phyloP scores from a whole-genome alignment of 2,329 filamentous ascomycete species.

The Chrysosphaeria jannelii region DNA sequence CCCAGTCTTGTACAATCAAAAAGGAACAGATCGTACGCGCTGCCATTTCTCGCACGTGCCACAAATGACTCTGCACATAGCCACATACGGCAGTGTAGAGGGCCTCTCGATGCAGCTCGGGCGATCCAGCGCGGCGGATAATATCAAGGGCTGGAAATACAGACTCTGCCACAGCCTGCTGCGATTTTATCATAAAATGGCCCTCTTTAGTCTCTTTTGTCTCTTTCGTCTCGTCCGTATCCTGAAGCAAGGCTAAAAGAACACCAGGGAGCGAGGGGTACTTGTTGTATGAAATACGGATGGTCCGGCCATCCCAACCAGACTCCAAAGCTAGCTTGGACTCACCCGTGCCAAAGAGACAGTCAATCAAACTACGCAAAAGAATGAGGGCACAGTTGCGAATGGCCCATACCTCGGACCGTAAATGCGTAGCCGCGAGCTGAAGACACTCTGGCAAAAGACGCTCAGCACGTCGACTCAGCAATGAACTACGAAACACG shows the following conservation, averaged over 20 bases:
- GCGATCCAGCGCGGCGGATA: constrained; percentile 38
- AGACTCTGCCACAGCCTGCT: constrained; percentile 24
- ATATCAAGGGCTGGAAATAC: constrained; percentile 68
- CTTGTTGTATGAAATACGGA: constrained; percentile 37
- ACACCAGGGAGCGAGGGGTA: constrained; percentile 34
- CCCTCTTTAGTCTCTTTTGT: too few species aligned
- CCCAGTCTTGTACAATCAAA: constrained; percentile 20
- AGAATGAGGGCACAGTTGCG: constrained; percentile 81
- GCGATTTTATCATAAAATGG: constrained; percentile 7
- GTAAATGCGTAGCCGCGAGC: constrained; percentile 53
- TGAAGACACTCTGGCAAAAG: constrained; percentile 46
- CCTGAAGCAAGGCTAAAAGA: constrained; percentile 27
- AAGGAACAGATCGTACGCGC: constrained; percentile 41
- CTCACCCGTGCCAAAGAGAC: constrained; percentile 45
- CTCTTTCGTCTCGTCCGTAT: constrained; percentile 6
- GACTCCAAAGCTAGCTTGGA: constrained; percentile 30
- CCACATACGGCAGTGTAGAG: constrained; percentile 26
- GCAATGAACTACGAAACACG: constrained; percentile 55
- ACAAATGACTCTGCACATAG: constrained; percentile 38
- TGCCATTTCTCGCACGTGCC: constrained; percentile 60
- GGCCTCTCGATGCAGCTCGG: constrained; percentile 19
- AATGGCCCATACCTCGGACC: constrained; percentile 63
- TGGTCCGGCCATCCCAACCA: constrained; percentile 31
- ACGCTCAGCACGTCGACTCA: constrained; percentile 41
- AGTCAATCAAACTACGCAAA: constrained; percentile 58